Percentiles rank a stretch among this genome's conserved stretches.
These are phyloP conservation scores for Emmonsia crescens DNA, from an alignment of 2,329 filamentous ascomycete genomes.

Conservation along the genomic window DNA sequence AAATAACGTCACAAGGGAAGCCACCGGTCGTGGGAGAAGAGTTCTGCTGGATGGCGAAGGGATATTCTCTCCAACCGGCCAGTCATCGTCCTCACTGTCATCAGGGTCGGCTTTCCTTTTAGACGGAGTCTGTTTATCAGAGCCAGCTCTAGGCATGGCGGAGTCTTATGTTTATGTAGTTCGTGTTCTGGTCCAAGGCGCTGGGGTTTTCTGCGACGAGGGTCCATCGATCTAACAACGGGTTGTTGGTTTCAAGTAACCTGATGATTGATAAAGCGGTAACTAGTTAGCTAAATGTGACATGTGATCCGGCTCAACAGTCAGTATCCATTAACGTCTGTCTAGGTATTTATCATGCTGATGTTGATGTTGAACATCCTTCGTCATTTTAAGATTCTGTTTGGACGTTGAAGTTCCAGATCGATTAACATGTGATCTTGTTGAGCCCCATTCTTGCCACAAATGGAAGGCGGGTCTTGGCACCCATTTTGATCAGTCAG, in stretches of 20 bases:
- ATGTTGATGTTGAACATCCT: neutral
- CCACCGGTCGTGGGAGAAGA: constrained; percentile 34
- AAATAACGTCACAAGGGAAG: constrained; percentile 34
- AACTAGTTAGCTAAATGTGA: neutral
- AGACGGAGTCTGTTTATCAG: neutral
- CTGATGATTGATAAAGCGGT: neutral
- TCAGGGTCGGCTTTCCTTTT: neutral
- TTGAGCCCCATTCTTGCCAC: constrained; percentile 1
- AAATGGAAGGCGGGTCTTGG: neutral
- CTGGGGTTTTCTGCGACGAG: neutral
- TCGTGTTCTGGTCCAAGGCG: neutral
- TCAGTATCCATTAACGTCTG: neutral
- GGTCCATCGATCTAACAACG: neutral
- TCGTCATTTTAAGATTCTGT: neutral
- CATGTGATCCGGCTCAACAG: neutral
- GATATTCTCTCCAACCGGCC: neutral
- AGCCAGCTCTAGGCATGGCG: constrained; percentile 1
- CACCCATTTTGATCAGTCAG: neutral
- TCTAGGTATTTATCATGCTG: neutral
- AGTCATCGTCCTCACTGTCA: neutral
- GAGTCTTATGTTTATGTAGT: neutral
- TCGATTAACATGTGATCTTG: neutral
- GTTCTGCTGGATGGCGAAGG: constrained; percentile 15
- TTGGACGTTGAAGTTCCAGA: no score
- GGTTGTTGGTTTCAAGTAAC: neutral